These are phyloP conservation scores for Mortierella antarctica DNA, from an alignment of 192 early-diverging fungal species.

Conservation along the genomic window DNA sequence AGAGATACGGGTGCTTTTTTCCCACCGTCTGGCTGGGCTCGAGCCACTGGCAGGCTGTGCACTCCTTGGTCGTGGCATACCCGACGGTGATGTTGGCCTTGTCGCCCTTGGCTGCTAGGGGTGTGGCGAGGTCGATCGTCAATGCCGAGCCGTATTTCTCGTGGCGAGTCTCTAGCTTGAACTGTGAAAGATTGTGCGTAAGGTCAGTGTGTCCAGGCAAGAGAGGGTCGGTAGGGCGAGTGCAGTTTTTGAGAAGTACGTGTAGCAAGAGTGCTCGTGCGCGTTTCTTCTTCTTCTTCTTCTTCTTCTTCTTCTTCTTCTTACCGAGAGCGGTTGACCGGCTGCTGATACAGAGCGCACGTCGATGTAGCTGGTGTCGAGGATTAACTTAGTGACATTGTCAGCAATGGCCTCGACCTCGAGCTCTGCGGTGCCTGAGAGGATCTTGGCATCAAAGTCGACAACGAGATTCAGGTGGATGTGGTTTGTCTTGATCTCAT, in stretches of 20 bases:
- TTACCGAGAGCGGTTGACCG: constrained; percentile 41
- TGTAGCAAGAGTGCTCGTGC: not conserved
- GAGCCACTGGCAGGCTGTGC: constrained; percentile 93
- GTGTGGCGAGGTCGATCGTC: constrained; percentile 62
- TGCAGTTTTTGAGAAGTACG: not conserved
- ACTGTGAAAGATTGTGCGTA: constrained; percentile 40
- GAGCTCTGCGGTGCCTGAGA: constrained; percentile 75
- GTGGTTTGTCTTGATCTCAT: constrained; percentile 75
- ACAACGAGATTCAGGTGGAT: constrained; percentile 78
- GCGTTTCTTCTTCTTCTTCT: not conserved
- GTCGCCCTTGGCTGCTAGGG: constrained; percentile 51
- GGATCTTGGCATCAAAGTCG: constrained; percentile 77
- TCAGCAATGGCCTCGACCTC: constrained; percentile 63
- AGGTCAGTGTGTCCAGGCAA: not conserved
- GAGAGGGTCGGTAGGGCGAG: not conserved
- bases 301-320: not conserved
- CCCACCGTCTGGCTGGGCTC: constrained; percentile 71
- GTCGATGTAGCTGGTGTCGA: constrained; percentile 76
- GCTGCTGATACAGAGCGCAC: constrained; percentile 48
- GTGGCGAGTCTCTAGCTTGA: constrained; percentile 61
- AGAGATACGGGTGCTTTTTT: constrained; percentile 93
- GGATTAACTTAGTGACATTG: constrained; percentile 67
- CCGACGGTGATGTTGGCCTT: constrained; percentile 69
- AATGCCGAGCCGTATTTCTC: constrained; percentile 79
- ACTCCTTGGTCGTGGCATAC: constrained; percentile 83